Conservation (phyloP, 2,329 filamentous ascomycete species). For the Diaporthe helianthi region DNA sequence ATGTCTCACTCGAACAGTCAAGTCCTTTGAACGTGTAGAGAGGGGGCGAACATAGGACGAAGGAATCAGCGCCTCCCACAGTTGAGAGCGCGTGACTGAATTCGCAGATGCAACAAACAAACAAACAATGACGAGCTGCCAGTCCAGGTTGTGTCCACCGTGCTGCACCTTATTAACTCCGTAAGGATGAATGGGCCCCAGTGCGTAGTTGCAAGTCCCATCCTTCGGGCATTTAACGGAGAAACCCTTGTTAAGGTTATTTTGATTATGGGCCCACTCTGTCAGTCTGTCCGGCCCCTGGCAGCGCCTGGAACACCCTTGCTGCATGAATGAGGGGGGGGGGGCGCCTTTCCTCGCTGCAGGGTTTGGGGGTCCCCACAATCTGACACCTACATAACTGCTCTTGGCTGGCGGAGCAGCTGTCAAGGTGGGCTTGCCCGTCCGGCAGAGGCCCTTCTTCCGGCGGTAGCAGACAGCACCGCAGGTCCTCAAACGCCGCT, state of each 20-base stretch:
- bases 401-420: conserved; percentile 9
- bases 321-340: conserved; percentile 3
- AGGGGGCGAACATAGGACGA: neutral
- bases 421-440: conserved; percentile 24
- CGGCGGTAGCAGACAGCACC: neutral
- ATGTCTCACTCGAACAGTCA: neutral
- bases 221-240: conserved; percentile 18
- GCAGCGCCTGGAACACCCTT: conserved; percentile 16
- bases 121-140: neutral
- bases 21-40: neutral
- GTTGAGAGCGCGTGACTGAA: neutral
- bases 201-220: neutral
- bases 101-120: neutral
- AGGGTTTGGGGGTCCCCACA: conserved; percentile 9
- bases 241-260: conserved; percentile 31
- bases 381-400: conserved; percentile 3
- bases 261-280: conserved; percentile 10
- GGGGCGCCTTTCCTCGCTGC: neutral
- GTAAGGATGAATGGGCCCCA: neutral
- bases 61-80: no score
- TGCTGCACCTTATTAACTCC: no score
- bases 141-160: neutral
- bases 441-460: conserved; percentile 19
- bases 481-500: conserved; percentile 32
- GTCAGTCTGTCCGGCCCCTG: neutral